Percentiles rank a stretch among this genome's conserved stretches.
Evolutionary conservation across 1,139 yeast genomes (phyloP).

Genomic region (Hemisphaericaspora lyxosophila): DNA sequence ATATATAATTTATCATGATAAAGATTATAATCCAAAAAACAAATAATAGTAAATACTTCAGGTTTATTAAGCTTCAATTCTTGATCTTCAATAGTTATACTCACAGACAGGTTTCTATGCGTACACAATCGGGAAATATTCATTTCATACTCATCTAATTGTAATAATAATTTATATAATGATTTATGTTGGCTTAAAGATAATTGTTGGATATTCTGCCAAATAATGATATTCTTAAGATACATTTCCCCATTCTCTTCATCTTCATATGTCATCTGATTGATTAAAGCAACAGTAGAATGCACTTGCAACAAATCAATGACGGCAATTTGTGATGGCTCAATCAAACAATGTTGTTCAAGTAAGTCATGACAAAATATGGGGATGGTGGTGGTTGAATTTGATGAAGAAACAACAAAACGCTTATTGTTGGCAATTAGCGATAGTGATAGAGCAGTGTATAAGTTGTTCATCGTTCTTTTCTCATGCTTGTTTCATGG

Average conservation of each 20-base stretch:
- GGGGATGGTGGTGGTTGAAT: constrained; percentile 10
- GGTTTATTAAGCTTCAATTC: constrained; percentile 21
- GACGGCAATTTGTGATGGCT: constrained; percentile 13
- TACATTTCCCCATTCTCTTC: background rate
- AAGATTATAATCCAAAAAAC: constrained; percentile 20
- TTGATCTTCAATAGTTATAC: constrained; percentile 9
- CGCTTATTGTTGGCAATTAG: constrained; percentile 21
- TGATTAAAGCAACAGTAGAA: constrained; percentile 12
- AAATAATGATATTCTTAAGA: constrained; percentile 21
- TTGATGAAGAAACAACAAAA: constrained; percentile 21
- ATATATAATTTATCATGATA: constrained; percentile 23
- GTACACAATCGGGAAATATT: constrained; percentile 12
- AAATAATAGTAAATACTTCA: constrained; percentile 24
- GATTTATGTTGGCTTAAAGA: constrained; percentile 21
- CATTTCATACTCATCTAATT: constrained; percentile 33
- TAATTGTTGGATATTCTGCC: constrained; percentile 26
- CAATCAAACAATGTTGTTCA: constrained; percentile 11
- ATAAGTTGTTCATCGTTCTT: constrained; percentile 24
- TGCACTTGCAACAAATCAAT: constrained; percentile 19
- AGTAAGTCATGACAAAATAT: constrained; percentile 8
- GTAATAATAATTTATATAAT: constrained; percentile 28
- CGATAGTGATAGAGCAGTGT: constrained; percentile 28
- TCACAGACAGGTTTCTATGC: constrained; percentile 3
- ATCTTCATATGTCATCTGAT: constrained; percentile 4
- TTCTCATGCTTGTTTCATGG: too few relatives aligned